phyloP scores from a whole-genome alignment of 2,329 filamentous ascomycete species.

The Aphanocladium album region DNA sequence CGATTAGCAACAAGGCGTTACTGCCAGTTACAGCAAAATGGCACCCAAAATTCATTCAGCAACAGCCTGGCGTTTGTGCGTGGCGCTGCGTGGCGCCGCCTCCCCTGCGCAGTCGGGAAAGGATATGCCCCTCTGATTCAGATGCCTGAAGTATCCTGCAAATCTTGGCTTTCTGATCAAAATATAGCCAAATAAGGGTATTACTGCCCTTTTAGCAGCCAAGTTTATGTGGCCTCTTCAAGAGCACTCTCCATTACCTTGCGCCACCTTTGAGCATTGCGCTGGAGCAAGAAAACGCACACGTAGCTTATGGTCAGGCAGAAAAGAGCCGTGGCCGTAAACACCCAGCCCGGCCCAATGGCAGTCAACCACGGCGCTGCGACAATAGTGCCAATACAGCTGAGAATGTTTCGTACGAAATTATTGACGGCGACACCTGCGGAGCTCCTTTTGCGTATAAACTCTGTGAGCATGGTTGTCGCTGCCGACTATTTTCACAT shows the following conservation, averaged over 20 bases:
- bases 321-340: conserved; percentile 44
- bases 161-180: background rate
- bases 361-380: conserved; percentile 64
- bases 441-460: conserved; percentile 67
- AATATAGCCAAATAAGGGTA: background rate
- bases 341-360: conserved; percentile 72
- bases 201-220: background rate
- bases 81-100: too few species aligned
- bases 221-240: background rate
- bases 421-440: conserved; percentile 77
- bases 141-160: background rate
- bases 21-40: too few species aligned
- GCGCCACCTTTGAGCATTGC: conserved; percentile 8
- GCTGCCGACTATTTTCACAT: conserved; percentile 41
- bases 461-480: conserved; percentile 82
- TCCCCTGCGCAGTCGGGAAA: too few species aligned
- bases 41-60: too few species aligned
- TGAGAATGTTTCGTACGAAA: conserved; percentile 73
- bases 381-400: conserved; percentile 64
- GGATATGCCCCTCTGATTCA: too few species aligned
- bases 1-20: too few species aligned
- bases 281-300: conserved; percentile 7
- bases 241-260: conserved; percentile 9
- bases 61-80: too few species aligned
- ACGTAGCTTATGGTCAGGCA: conserved; percentile 3